These are phyloP conservation scores for Asterella californica DNA, from an alignment of 225 moss, liverwort and hornwort species.

Conservation along the genomic window DNA sequence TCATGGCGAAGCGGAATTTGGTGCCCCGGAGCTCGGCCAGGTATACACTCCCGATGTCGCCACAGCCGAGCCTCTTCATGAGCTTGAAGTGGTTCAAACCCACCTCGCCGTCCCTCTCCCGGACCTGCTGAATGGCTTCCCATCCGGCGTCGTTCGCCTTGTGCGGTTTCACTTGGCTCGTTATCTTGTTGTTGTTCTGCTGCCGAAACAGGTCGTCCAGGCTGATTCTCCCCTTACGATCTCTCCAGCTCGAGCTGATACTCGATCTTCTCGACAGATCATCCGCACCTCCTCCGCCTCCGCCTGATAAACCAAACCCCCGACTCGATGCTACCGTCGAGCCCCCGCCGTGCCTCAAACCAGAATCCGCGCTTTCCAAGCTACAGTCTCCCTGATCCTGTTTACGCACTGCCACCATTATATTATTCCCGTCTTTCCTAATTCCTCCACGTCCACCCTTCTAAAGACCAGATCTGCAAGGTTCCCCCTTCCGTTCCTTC, in stretches of 20 bases:
- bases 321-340: conserved; percentile 2
- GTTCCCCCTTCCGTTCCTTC: too few species aligned
- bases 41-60: conserved; percentile 95
- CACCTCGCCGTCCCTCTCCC: conserved; percentile 72
- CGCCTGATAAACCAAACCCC: background rate
- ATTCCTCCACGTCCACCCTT: background rate
- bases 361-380: conserved; percentile 14
- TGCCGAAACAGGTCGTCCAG: conserved; percentile 43
- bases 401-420: conserved; percentile 23
- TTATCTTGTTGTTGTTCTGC: conserved; percentile 34
- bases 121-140: conserved; percentile 81
- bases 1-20: conserved; percentile 88
- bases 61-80: conserved; percentile 77
- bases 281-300: background rate
- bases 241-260: conserved; percentile 13
- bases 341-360: background rate
- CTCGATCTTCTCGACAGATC: conserved; percentile 11
- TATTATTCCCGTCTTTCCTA: background rate
- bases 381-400: conserved; percentile 15
- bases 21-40: conserved; percentile 89
- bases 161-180: conserved; percentile 37
- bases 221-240: conserved; percentile 40
- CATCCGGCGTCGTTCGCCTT: conserved; percentile 57
- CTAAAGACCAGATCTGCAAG: too few species aligned
- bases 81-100: conserved; percentile 93